A percentile compares a stretch with the other conserved stretches of the same genome.
Conservation (phyloP, 768 basidiomycete species). For the Trametopsis cervina region DNA sequence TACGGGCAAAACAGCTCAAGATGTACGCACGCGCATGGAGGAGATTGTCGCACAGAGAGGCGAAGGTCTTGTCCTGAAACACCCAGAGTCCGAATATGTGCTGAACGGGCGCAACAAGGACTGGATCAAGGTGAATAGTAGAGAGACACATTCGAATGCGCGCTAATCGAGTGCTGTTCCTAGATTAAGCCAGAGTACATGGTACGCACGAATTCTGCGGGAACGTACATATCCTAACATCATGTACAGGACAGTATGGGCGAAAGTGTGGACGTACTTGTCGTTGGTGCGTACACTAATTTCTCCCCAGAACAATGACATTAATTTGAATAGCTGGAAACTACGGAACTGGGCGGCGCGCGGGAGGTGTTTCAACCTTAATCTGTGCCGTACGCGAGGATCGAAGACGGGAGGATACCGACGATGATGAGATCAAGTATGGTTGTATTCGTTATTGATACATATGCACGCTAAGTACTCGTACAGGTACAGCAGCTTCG, state of each 20-base stretch:
- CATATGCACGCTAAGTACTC: background rate
- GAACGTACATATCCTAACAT: too few relatives aligned
- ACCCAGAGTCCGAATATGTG: conserved; percentile 70
- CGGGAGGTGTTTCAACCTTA: conserved; percentile 84
- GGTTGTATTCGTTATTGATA: conserved; percentile 8
- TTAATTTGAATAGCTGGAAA: conserved; percentile 53
- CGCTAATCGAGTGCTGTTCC: too few relatives aligned
- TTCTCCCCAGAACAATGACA: background rate
- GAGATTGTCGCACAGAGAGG: conserved; percentile 79
- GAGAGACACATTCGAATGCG: too few relatives aligned
- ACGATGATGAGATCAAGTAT: conserved; percentile 62
- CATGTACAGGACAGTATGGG: conserved; percentile 73
- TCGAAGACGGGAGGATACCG: conserved; percentile 38
- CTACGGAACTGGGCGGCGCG: conserved; percentile 81
- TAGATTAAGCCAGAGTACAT: conserved; percentile 86
- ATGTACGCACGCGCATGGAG: conserved; percentile 77
- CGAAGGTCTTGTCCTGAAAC: conserved; percentile 92
- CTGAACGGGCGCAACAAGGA: conserved; percentile 84
- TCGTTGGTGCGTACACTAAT: conserved; percentile 60
- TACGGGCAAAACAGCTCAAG: conserved; percentile 71
- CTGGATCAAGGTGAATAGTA: conserved; percentile 96
- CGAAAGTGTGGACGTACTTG: conserved; percentile 87
- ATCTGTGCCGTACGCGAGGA: conserved; percentile 88
- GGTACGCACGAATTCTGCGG: conserved; percentile 31
- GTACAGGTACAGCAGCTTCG: conserved; percentile 78